phyloP scores from a whole-genome alignment of 345 rosid genomes.

The Psidium friedrichsthalianum region DNA sequence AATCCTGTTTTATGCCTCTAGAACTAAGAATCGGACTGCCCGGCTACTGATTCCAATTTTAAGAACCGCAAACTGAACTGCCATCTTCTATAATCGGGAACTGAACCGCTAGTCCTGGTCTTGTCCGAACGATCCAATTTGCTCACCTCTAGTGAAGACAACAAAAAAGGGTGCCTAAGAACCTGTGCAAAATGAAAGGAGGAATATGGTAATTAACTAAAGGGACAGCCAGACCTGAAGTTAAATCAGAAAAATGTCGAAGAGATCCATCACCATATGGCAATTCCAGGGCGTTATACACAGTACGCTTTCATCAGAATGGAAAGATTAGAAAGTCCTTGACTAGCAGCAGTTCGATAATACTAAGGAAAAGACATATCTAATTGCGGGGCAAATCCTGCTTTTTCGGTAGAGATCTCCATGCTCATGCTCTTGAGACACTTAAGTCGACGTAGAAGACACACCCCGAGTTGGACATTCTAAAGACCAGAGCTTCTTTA shows the following conservation, averaged over 20 bases:
- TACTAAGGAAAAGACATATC: background rate
- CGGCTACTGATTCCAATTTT: too few relatives aligned
- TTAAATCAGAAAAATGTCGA: background rate
- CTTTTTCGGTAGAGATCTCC: background rate
- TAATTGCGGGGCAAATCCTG: background rate
- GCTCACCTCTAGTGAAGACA: background rate
- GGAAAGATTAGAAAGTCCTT: background rate
- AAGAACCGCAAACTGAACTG: too few relatives aligned
- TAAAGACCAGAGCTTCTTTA: background rate
- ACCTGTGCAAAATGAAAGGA: background rate
- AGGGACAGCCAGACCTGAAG: background rate
- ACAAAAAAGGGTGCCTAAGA: background rate
- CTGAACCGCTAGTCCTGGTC: too few relatives aligned
- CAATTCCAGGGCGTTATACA: background rate
- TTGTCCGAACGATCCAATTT: too few relatives aligned
- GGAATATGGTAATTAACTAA: background rate
- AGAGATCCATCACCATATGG: background rate
- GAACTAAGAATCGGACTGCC: too few relatives aligned
- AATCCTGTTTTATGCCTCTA: too few relatives aligned
- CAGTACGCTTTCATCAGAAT: background rate
- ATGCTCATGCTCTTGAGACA: background rate
- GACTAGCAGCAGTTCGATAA: background rate
- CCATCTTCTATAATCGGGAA: too few relatives aligned
- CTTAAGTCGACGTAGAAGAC: background rate
- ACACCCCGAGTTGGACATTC: background rate